Base-by-base conservation (phyloP, 495 filamentous ascomycete species). In the Aspergillus panamensis region DNA sequence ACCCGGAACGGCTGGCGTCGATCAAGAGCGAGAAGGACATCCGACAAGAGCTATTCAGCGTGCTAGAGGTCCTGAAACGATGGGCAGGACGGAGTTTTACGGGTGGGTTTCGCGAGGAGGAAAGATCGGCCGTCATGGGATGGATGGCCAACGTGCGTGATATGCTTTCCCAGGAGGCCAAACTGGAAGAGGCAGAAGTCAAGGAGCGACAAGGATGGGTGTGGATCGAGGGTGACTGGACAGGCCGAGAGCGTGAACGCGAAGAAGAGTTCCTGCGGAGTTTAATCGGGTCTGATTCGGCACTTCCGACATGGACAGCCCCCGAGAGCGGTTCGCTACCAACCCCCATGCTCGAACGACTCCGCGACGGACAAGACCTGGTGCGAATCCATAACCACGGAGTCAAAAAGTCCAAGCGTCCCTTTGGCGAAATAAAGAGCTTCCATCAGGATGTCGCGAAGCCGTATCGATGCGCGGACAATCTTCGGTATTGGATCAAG, bases 401-500 rank as follows among this genome's bases (percentile, higher is more conserved):
- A 0, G 86, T 97, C 9, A 84, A 84, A 58, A 87, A 91, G 67
- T 96, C 92, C 9, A 84, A 89, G 64, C 80, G 88, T 20, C 86
- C 86, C 9, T 97, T 97, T 69, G 92, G 91, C n/a, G 87, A 90
- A 52, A 97, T 98, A 70, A 89, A 87, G 33, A 79, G 77, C 1
- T 96, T 87, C 69, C 94, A 98, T 65, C 84, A 86, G 12, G 91
- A 98, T 67, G 91, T 92, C 8, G 86, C 83, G 35, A 97, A 97
- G 72, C 95, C 95, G 0, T 98, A 98, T 67, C 88, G 94, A 52
- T 84, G 85, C 53, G 91, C 92, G 0, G 95, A 98, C 51, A 98
- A 98, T 66, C 80, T 98, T 35, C 82, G 90, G 10, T 98, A 85
- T 77, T 98, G 94, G 93, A 80, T 90, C 69, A 98, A 98, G 73